Evolutionary conservation across 179 eudicot genomes (phyloP), one percentile per base, ranked within the genome.

Genomic region (Pouteria campechiana): DNA sequence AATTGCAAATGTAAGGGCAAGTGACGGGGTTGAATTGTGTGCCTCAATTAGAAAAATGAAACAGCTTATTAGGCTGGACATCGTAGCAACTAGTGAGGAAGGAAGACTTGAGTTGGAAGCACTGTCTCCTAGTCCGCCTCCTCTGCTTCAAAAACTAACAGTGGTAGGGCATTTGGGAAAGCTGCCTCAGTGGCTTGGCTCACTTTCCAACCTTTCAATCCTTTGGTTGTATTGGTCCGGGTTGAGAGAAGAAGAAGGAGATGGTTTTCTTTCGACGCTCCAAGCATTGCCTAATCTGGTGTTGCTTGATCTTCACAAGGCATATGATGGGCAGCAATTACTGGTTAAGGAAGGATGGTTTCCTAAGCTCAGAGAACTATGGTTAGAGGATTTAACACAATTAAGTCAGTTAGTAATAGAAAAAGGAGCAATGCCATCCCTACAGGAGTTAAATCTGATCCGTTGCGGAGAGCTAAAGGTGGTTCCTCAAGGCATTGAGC

Each of bases 101-200:
- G 38, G 41, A 55, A 40, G 51, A 39, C 63, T 64, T 33, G 28
- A 17, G 32, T 37, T 64, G 22, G 63, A 64, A 19, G 11, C 35
- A 37, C 41, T 64, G 18, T n/a, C n/a, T n/a, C 8, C 9, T 31
- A 15, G 12, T 10, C 43, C 69, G 16, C 69, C 69, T 11, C n/a
- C 25, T 6, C 57, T 51, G 40, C 58, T 64, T 25, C 58, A 57
- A 50, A 64, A 57, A 41, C 41, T 64, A 34, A 33, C 52, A 20
- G 27, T 64, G 48, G 33, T 57, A 13, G 69, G 69, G 12, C 3
- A 15, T 27, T 38, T 64, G 44, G 34, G 37, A 1, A 38, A 19
- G 37, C 39, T 57, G 44, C 69, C 69, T 32, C 53, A 21, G 10
- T 64, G 69, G 69, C n/a, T 64, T 29, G 47, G 36, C 19, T 37